Evolutionary conservation across 73 alveolate genomes (phyloP).

Genomic region (Diophrys appendiculata): DNA sequence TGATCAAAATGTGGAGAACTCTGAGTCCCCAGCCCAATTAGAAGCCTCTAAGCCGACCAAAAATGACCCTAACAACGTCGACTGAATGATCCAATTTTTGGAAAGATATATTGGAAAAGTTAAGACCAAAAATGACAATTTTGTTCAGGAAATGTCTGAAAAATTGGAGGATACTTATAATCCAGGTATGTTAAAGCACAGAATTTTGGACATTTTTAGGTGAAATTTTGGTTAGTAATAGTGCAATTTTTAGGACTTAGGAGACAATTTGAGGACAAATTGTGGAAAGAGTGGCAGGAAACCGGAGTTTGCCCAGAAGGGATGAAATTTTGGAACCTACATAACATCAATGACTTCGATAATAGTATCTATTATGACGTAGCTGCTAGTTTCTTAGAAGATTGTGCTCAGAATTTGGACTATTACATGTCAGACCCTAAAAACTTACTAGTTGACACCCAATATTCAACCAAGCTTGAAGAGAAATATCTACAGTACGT

Average conservation of each 20-base stretch:
- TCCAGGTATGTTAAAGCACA: too few relatives aligned
- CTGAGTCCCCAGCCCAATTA: not conserved
- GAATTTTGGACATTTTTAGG: too few relatives aligned
- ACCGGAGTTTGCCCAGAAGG: slow-evolving; percentile 4
- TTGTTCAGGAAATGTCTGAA: slow-evolving; percentile 6
- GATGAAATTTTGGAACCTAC: slow-evolving; percentile 8
- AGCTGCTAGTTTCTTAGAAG: slow-evolving; percentile 39
- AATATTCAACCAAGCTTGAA: slow-evolving; percentile 39
- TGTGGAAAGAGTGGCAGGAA: slow-evolving; percentile 2
- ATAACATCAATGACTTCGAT: slow-evolving; percentile 19
- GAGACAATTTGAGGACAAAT: slow-evolving; percentile 10
- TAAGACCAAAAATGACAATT: not conserved
- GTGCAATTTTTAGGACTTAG: too few relatives aligned
- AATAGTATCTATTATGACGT: slow-evolving; percentile 1
- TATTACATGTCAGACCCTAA: slow-evolving; percentile 25
- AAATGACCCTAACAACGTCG: slow-evolving; percentile 9
- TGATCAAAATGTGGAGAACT: not conserved
- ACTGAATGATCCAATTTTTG: slow-evolving; percentile 12
- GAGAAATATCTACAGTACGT: slow-evolving; percentile 46
- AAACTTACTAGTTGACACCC: slow-evolving; percentile 35
- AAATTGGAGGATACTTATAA: slow-evolving; percentile 4
- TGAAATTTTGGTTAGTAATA: too few relatives aligned
- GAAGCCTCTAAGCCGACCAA: not conserved
- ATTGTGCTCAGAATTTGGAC: slow-evolving; percentile 20
- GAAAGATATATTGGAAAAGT: not conserved